These are phyloP conservation scores for Arthrobotrys musiformis DNA, from an alignment of 2,329 filamentous ascomycete species.

Conservation along the genomic window DNA sequence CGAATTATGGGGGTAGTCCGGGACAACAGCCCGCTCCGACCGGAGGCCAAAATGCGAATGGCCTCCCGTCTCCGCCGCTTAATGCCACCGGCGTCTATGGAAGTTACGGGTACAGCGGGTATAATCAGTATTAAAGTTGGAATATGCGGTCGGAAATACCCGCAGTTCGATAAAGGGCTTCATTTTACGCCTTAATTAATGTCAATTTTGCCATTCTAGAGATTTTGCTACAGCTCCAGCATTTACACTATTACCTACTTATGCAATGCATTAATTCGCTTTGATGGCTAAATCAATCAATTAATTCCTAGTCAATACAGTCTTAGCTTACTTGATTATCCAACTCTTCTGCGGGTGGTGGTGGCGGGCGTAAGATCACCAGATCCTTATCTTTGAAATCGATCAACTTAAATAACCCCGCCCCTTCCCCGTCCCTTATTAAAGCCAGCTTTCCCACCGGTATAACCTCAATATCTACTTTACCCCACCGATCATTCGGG, in stretches of 20 bases:
- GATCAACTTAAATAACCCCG: neutral
- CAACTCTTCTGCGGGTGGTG: neutral
- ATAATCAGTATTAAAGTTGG: slow-evolving; percentile 16
- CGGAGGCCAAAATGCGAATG: neutral
- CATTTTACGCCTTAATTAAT: neutral
- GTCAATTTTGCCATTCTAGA: neutral
- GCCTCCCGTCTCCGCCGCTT: slow-evolving; percentile 1
- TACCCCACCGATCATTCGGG: neutral
- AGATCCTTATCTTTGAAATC: neutral
- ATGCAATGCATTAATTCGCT: neutral
- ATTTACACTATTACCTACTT: neutral
- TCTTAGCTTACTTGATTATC: neutral
- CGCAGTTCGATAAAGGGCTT: neutral
- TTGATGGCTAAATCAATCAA: neutral
- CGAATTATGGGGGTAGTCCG: slow-evolving; percentile 17
- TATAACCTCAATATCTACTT: slow-evolving; percentile 3
- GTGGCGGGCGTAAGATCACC: neutral
- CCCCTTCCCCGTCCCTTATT: neutral
- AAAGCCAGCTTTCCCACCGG: slow-evolving; percentile 11
- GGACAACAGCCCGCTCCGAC: neutral
- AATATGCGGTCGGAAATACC: neutral
- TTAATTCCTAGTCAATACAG: neutral
- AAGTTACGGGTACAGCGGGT: slow-evolving; percentile 32
- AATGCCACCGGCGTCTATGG: slow-evolving; percentile 34
- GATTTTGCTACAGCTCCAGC: neutral